Percentiles rank a stretch among this genome's conserved stretches.
These are phyloP conservation scores for Didymella segeticola DNA, from an alignment of 2,329 filamentous ascomycete species.

Conservation along the genomic window DNA sequence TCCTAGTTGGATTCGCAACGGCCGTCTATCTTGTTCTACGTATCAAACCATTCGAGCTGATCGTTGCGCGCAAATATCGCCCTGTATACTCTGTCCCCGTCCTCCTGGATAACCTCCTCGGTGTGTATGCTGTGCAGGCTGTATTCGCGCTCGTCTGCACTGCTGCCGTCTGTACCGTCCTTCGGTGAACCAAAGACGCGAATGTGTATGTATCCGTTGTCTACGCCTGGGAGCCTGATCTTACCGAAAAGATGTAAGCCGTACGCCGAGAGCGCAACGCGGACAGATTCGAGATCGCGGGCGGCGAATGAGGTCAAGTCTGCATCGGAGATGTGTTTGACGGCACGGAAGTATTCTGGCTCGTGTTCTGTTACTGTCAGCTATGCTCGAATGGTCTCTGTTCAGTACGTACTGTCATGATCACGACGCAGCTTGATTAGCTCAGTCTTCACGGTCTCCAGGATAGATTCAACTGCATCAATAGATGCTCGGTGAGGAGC, in stretches of 20 bases:
- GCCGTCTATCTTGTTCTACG: conserved; percentile 17
- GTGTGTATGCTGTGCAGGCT: conserved; percentile 46
- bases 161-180: conserved; percentile 44
- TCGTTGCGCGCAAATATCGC: conserved; percentile 43
- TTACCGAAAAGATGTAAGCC: conserved; percentile 44
- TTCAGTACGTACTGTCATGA: conserved; percentile 38
- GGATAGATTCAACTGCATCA: conserved; percentile 41
- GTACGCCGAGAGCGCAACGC: conserved; percentile 40
- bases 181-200: conserved; percentile 42
- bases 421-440: conserved; percentile 44
- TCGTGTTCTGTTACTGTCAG: conserved; percentile 40
- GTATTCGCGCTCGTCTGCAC: conserved; percentile 39
- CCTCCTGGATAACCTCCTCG: conserved; percentile 39
- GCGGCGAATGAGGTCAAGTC: conserved; percentile 40
- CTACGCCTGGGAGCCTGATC: conserved; percentile 31
- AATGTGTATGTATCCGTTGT: conserved; percentile 41
- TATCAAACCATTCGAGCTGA: conserved; percentile 45
- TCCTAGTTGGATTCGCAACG: too few species aligned
- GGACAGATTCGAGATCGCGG: conserved; percentile 35
- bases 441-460: conserved; percentile 40
- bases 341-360: conserved; percentile 46
- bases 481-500: conserved; percentile 45
- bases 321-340: conserved; percentile 51
- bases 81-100: conserved; percentile 40
- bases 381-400: neutral